Evolutionary conservation across 495 filamentous ascomycete species (phyloP), one percentile per base, ranked within the genome.

Genomic region (Parathielavia appendiculata): DNA sequence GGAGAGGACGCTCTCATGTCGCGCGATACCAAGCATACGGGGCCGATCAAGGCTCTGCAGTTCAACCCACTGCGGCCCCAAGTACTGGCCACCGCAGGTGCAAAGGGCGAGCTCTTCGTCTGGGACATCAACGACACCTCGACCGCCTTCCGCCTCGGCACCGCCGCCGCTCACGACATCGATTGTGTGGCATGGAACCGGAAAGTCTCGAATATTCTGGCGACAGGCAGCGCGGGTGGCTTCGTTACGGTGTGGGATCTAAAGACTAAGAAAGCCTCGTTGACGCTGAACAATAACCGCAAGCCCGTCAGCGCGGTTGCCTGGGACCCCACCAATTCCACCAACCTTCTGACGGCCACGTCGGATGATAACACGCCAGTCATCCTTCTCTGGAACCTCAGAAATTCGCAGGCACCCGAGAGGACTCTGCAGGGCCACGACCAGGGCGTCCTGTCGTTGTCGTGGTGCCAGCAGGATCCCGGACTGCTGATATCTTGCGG

Each of bases 191-290:
- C 96, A 63, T 99, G 93, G 93, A 99, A 99, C 75, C 91, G 91
- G 66, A 97, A 96, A 76, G 92, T 97, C 40, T 79, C 92, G 20
- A 92, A 99, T 71, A 99, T 99, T 66, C 73, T 97, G 59, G 95
- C 91, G 30, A 96, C 93, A 13, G 93, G 93, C 61, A 91, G 92
- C 68, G 91, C 84, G 63, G 93, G 91, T 19, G 93, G 93, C 12
- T 96, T 96, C 66, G 91, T 97, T 30, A 97, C 93, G 12, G 92
- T 99, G 4, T 99, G 93, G 93, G 93, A 99, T 77, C 83, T 97
- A 44, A 96, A 95, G 78, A 88, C 86, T 0, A 97, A 95, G 81
- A 96, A 92, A 74, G 91, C 96, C 63, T 96, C 90, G 53, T 76
- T 99, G 70, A 96, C 92, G 2, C 75, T 99, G 56, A 97, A 96